Conservation (phyloP, 2,329 filamentous ascomycete species). For the Fusarium sp. region DNA sequence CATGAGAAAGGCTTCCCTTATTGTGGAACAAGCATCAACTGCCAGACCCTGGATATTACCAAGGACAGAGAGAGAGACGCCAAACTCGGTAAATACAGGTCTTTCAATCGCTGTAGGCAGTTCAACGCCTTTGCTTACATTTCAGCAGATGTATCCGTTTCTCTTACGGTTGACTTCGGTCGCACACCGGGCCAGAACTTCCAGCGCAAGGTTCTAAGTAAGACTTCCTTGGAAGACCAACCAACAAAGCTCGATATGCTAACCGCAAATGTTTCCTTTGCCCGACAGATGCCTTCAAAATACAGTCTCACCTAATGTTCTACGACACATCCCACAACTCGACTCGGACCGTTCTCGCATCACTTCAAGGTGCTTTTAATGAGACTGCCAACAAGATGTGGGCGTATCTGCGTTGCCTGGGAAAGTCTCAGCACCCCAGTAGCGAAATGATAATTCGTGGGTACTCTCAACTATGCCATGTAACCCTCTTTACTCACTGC, state of each 20-base stretch:
- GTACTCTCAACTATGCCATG: slow-evolving; percentile 45
- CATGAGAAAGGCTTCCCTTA: slow-evolving; percentile 79
- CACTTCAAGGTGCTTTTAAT: slow-evolving; percentile 80
- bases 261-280: not conserved
- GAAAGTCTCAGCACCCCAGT: slow-evolving; percentile 68
- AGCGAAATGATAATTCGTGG: slow-evolving; percentile 74
- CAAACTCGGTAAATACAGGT: slow-evolving; percentile 62
- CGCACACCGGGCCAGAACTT: slow-evolving; percentile 83
- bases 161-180: slow-evolving; percentile 84
- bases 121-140: slow-evolving; percentile 1
- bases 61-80: slow-evolving; percentile 74
- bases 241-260: not conserved
- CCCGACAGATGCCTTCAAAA: slow-evolving; percentile 76
- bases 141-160: slow-evolving; percentile 69
- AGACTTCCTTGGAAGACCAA: slow-evolving; percentile 42
- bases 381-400: slow-evolving; percentile 85
- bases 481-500: slow-evolving; percentile 3
- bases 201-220: slow-evolving; percentile 82
- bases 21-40: slow-evolving; percentile 86
- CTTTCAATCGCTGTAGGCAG: not conserved
- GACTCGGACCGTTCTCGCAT: slow-evolving; percentile 76
- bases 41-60: slow-evolving; percentile 79
- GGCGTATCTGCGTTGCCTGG: slow-evolving; percentile 74
- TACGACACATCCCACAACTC: slow-evolving; percentile 86
- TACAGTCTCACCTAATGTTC: slow-evolving; percentile 88